These are phyloP conservation scores for Ustilago sp. DNA, from an alignment of 1,284 basidiomycete species.

Conservation along the genomic window DNA sequence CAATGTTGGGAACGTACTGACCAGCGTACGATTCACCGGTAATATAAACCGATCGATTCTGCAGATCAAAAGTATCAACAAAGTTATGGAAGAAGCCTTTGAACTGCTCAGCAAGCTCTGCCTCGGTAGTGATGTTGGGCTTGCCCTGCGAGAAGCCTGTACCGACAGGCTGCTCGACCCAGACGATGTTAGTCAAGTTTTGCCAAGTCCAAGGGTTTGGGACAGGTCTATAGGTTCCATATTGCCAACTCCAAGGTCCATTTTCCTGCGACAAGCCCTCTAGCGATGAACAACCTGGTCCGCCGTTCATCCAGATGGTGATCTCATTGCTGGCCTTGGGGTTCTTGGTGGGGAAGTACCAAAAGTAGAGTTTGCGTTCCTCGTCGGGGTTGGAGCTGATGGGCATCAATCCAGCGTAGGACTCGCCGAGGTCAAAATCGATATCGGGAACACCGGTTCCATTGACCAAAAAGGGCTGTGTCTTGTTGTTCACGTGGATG, in stretches of 20 bases:
- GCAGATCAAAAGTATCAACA: slow-evolving; percentile 52
- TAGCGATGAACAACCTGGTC: slow-evolving; percentile 78
- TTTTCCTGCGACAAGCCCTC: slow-evolving; percentile 85
- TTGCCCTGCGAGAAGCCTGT: slow-evolving; percentile 82
- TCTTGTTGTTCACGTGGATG: slow-evolving; percentile 42
- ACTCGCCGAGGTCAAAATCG: slow-evolving; percentile 50
- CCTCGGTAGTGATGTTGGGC: slow-evolving; percentile 74
- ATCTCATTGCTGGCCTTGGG: slow-evolving; percentile 78
- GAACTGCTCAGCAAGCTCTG: slow-evolving; percentile 69
- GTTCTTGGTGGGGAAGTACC: slow-evolving; percentile 84
- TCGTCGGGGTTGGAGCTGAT: slow-evolving; percentile 43
- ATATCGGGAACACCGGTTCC: slow-evolving; percentile 52
- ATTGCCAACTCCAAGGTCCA: slow-evolving; percentile 78
- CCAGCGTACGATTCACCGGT: slow-evolving; percentile 83
- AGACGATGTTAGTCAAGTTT: slow-evolving; percentile 79
- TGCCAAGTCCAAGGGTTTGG: slow-evolving; percentile 82
- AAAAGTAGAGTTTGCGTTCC: slow-evolving; percentile 78
- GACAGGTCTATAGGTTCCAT: slow-evolving; percentile 77
- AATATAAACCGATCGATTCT: slow-evolving; percentile 53
- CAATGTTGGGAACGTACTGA: slow-evolving; percentile 96
- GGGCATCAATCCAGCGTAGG: slow-evolving; percentile 60
- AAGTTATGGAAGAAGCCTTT: slow-evolving; percentile 63
- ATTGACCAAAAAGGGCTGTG: slow-evolving; percentile 33
- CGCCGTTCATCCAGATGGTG: slow-evolving; percentile 76
- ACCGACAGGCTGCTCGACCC: slow-evolving; percentile 85